Base-by-base conservation (phyloP, 2,329 filamentous ascomycete genomes). In the Aspergillus pseudoterreus region DNA sequence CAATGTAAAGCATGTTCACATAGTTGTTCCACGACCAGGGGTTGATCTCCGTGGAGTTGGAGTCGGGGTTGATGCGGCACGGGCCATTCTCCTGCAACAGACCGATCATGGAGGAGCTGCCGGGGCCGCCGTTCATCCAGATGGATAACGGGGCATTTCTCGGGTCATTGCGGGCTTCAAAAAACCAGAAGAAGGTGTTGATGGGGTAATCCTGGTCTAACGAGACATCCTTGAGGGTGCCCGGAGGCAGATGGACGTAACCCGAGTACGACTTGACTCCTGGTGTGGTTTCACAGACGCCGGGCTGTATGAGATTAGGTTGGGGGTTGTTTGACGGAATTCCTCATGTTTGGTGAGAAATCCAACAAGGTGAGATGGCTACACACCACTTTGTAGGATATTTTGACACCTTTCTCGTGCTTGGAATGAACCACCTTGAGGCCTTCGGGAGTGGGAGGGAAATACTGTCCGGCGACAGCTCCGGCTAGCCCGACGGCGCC, bases 1-100 rank as follows among this genome's bases (percentile, higher is more conserved):
- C 85, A 58, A 89, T 81, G 67, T 86, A 88, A 14, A 89, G 78
- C 78, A 87, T 81, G 57, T 87, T 87, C 55, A 78, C 80, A 21
- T 80, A 76, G 57, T 82, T 81, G 54, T 82, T 84, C 80, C 82
- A 86, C 1, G 82, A 82, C 69, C 79, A 83, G 0, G 81, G 79
- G 57, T 86, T 86, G 21, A 73, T 56, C 14, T 66, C 66, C 0
- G 77, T 76, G n/a, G 65, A 68, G 61, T 81, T 80, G 43, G 76
- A 78, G 35, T 81, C 77, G 39, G 70, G 66, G 41, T 79, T 77
- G 27, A 84, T 71, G 9, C 65, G 65, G 61, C 82, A 85, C 8
- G 81, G 81, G 0, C 73, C 73, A 41, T 79, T 70, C 63, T 78
- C 79, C 54, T 74, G 74, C 58, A 78, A 73, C 4, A 82, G 61